Evolutionary conservation across 768 basidiomycete species (phyloP).

Genomic region (Lentinula aciculospora): DNA sequence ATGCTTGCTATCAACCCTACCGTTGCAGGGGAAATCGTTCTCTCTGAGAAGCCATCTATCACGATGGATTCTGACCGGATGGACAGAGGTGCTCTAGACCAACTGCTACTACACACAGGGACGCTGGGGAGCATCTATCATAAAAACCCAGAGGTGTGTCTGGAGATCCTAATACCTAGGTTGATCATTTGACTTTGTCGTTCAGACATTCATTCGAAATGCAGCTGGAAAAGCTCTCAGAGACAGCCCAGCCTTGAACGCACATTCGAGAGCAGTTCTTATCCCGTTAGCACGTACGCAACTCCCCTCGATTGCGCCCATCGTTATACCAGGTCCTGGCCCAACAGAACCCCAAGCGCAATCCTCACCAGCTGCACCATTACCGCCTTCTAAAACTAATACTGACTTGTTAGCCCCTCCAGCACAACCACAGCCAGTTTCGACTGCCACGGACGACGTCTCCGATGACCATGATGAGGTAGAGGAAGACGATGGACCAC

Average conservation of each 20-base stretch:
- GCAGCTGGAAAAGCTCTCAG: conserved; percentile 76
- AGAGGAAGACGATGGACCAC: conserved; percentile 37
- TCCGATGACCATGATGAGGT: conserved; percentile 20
- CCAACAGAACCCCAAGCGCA: conserved; percentile 41
- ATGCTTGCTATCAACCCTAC: conserved; percentile 90
- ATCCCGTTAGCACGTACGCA: conserved; percentile 52
- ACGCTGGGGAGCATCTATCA: conserved; percentile 96
- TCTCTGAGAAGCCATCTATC: conserved; percentile 91
- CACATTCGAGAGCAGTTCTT: conserved; percentile 68
- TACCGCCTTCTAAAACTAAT: conserved; percentile 23
- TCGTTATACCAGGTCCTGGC: conserved; percentile 60
- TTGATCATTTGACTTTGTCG: conserved; percentile 6
- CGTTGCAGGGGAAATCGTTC: conserved; percentile 84
- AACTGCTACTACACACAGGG: conserved; percentile 88
- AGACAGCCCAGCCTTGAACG: conserved; percentile 88
- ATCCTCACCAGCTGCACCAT: conserved; percentile 17
- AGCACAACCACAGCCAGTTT: conserved; percentile 9
- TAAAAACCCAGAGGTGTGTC: conserved; percentile 85
- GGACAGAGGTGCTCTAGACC: conserved; percentile 95
- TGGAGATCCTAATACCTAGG: not conserved
- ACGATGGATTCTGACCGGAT: conserved; percentile 98
- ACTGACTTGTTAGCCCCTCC: conserved; percentile 24
- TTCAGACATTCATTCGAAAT: conserved; percentile 88
- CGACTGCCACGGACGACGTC: not conserved
- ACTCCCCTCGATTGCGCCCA: conserved; percentile 33